Percentiles rank a stretch among this genome's conserved stretches.
phyloP scores from a whole-genome alignment of 805 yeast genomes.

The Limtongia smithiae region DNA sequence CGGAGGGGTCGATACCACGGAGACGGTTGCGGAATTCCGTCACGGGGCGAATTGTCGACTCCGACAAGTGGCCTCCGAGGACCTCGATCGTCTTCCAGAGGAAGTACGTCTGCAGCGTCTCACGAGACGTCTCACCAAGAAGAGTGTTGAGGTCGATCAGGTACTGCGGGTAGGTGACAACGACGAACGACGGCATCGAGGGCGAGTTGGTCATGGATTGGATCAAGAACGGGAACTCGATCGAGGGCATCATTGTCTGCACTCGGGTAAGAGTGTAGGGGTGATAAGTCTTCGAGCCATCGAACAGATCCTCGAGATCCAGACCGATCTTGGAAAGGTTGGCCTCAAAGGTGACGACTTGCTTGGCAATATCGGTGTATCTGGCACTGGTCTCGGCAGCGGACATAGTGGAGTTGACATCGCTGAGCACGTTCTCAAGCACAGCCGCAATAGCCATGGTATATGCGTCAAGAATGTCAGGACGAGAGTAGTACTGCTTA shows the following conservation, averaged over 20 bases:
- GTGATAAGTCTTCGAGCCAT: slow-evolving; percentile 24
- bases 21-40: slow-evolving; percentile 24
- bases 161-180: slow-evolving; percentile 27
- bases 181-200: slow-evolving; percentile 12
- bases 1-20: slow-evolving; percentile 22
- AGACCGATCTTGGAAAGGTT: slow-evolving; percentile 19
- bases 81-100: slow-evolving; percentile 29
- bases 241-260: slow-evolving; percentile 15
- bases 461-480: slow-evolving; percentile 13
- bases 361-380: slow-evolving; percentile 20
- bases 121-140: slow-evolving; percentile 19
- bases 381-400: slow-evolving; percentile 15
- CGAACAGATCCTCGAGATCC: slow-evolving; percentile 28
- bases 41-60: slow-evolving; percentile 17
- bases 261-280: slow-evolving; percentile 20
- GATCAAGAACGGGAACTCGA: slow-evolving; percentile 18
- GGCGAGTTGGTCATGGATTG: slow-evolving; percentile 15
- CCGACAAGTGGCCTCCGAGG: slow-evolving; percentile 23
- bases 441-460: slow-evolving; percentile 20
- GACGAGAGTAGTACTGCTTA: slow-evolving; percentile 21
- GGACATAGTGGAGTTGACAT: slow-evolving; percentile 10
- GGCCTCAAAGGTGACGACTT: slow-evolving; percentile 25
- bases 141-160: slow-evolving; percentile 19
- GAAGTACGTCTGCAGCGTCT: slow-evolving; percentile 28
- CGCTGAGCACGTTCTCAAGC: slow-evolving; percentile 20